These are phyloP conservation scores for Blastomyces parvus DNA, from an alignment of 2,329 filamentous ascomycete genomes.

Conservation along the genomic window DNA sequence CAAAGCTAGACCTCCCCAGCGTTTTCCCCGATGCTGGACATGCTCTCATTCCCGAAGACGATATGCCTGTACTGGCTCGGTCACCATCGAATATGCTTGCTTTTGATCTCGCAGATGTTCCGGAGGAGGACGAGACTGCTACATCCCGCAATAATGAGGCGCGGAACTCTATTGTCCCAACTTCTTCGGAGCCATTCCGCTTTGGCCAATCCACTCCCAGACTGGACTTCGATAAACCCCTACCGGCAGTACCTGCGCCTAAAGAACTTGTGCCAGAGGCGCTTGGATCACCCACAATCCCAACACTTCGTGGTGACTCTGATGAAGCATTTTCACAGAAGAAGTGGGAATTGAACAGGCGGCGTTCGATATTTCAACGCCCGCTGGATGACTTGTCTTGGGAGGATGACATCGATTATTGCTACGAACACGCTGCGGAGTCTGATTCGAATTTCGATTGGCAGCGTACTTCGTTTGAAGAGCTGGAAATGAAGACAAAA, in stretches of 20 bases:
- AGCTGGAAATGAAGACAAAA: slow-evolving; percentile 18
- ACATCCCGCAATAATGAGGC: slow-evolving; percentile 26
- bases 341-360: slow-evolving; percentile 9
- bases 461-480: slow-evolving; percentile 34
- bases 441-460: slow-evolving; percentile 54
- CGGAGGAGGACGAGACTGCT: slow-evolving; percentile 37
- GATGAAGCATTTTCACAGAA: slow-evolving; percentile 13
- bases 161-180: slow-evolving; percentile 16
- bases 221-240: slow-evolving; percentile 2
- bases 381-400: slow-evolving; percentile 35
- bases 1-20: slow-evolving; percentile 21
- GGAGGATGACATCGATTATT: slow-evolving; percentile 56
- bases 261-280: slow-evolving; percentile 24
- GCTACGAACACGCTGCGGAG: slow-evolving; percentile 52
- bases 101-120: slow-evolving; percentile 37
- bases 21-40: slow-evolving; percentile 27
- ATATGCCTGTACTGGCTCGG: slow-evolving; percentile 30
- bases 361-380: not conserved
- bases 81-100: slow-evolving; percentile 32
- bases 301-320: slow-evolving; percentile 14
- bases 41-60: slow-evolving; percentile 36
- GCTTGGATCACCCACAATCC: slow-evolving; percentile 35
- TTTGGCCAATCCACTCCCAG: slow-evolving; percentile 9
- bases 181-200: slow-evolving; percentile 16
- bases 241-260: slow-evolving; percentile 1